Base-by-base conservation (phyloP, 345 rosid species). In the Citrus glauca region DNA sequence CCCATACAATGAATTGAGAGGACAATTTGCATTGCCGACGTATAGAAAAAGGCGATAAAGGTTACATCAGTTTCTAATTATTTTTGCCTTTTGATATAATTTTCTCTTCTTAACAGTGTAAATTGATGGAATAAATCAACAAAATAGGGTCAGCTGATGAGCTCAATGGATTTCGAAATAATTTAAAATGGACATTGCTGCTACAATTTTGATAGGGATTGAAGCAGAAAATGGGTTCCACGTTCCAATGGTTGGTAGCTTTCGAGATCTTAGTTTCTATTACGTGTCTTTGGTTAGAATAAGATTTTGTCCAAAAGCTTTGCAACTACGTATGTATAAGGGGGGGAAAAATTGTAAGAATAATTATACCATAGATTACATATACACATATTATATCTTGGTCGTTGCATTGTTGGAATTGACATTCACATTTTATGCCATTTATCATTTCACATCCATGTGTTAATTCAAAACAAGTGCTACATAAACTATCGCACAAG, bases 181-280 rank as follows among this genome's bases (percentile, higher is more conserved):
- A 38, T 67, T 38, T 71, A 62, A 56, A 74, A 13, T 45, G 71
- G 35, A 70, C 24, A 45, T 70, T 9, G 55, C 62, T 42, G 64
- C 40, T 53, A 25, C 9, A 66, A 66, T 32, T 62, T 62, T 17
- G 80, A 63, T 62, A 16, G 77, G 37, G 80, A 77, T 53, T 40
- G 73, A 67, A 66, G 37, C 65, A 75, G 50, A 37, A 56, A 28
- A 55, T 59, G 75, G 78, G 76, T 63, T 67, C 82, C 80, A 66
- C 69, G 4, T 13, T 11, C 17, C 69, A 1, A 1, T 38, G 20
- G 17, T 40, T 40, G 4, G 30, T 9, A 40, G n/a, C 13, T 67
- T 28, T 64, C 13, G 50, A 45, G 5, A 13, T 45, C 14, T 11
- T 3, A 45, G 17, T 45, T 45, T 3, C 50, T 3, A 45, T 45